phyloP scores from a whole-genome alignment of 2,329 filamentous ascomycete genomes.

The Teratosphaeria viscida region DNA sequence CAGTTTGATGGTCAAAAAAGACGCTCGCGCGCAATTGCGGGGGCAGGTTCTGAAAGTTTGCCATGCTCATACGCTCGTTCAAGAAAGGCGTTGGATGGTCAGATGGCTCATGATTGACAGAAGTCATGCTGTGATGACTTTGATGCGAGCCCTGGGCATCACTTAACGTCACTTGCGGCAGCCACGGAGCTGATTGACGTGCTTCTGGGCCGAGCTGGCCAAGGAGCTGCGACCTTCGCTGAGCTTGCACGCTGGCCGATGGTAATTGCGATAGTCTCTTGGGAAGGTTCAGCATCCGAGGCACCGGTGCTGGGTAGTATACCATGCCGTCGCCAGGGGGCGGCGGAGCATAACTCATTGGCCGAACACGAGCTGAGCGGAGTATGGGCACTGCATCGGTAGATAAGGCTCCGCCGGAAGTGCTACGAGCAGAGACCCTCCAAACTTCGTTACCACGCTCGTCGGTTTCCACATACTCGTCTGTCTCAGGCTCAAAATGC shows the following conservation, averaged over 20 bases:
- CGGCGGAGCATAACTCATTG: conserved; percentile 47
- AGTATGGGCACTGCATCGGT: conserved; percentile 19
- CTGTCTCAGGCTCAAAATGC: conserved; percentile 53
- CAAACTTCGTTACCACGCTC: conserved; percentile 24
- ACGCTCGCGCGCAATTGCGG: conserved; percentile 81
- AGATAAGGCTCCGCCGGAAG: conserved; percentile 16
- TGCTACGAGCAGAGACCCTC: conserved; percentile 21
- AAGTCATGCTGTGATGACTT: not conserved
- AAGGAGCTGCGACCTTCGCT: conserved; percentile 63
- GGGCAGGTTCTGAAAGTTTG: conserved; percentile 47
- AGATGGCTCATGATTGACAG: not conserved
- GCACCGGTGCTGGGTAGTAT: conserved; percentile 90
- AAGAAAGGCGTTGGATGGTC: conserved; percentile 10
- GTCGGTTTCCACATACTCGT: conserved; percentile 24
- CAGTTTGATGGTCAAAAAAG: conserved; percentile 67
- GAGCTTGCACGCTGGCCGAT: conserved; percentile 52
- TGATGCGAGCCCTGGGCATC: conserved; percentile 7
- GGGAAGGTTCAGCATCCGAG: conserved; percentile 84
- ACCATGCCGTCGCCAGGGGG: conserved; percentile 71
- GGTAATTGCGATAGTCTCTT: conserved; percentile 72
- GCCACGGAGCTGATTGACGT: conserved; percentile 42
- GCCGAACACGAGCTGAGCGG: conserved; percentile 22
- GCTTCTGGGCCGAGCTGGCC: conserved; percentile 38
- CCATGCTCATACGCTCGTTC: conserved; percentile 26
- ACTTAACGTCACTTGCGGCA: conserved; percentile 21